Base-by-base conservation (phyloP, 1,284 basidiomycete species). In the Waitea zeae region DNA sequence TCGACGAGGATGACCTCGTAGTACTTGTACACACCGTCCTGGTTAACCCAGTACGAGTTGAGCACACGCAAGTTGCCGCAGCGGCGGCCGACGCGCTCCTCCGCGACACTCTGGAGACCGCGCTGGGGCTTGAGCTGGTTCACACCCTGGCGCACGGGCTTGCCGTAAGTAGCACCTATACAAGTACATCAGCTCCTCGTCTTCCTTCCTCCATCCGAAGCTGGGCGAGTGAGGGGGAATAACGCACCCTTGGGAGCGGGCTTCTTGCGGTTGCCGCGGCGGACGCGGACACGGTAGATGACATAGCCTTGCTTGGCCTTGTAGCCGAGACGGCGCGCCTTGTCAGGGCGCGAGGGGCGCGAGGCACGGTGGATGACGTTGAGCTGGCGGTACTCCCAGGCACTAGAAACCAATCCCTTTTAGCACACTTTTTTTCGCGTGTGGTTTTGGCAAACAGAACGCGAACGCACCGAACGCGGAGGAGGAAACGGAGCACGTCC, bases 241-340 rank as follows among this genome's bases (percentile, higher is more conserved):
- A 20, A 51, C 58, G 33, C 40, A 80, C 93, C 93, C 74, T 98
- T 99, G 53, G 84, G 84, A 39, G 83, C 93, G 43, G 84, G 92
- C 74, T 92, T 95, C 71, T 99, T 99, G 66, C 95, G 80, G 77
- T 97, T 96, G 59, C 95, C 95, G 46, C 93, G 79, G 53, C 95
- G 81, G 46, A 99, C 93, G 48, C 93, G 88, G 51, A 98, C 68
- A 49, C 95, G 89, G 71, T 98, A 98, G 64, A 99, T 64, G 42
- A 98, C 83, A 59, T 89, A 99, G 51, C 95, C 95, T 64, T 99
- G 95, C 76, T 98, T 98, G 57, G 95, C 88, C 67, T 96, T 98
- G 80, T 98, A 99, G 39, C 93, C 93, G 43, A 99, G 70, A 48
- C 92, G 84, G 59, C 93, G 87, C 46, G 93, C 93, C 74, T 97